phyloP scores from a whole-genome alignment of 148 eudicot species.

The Rhododendron kiyosumense region DNA sequence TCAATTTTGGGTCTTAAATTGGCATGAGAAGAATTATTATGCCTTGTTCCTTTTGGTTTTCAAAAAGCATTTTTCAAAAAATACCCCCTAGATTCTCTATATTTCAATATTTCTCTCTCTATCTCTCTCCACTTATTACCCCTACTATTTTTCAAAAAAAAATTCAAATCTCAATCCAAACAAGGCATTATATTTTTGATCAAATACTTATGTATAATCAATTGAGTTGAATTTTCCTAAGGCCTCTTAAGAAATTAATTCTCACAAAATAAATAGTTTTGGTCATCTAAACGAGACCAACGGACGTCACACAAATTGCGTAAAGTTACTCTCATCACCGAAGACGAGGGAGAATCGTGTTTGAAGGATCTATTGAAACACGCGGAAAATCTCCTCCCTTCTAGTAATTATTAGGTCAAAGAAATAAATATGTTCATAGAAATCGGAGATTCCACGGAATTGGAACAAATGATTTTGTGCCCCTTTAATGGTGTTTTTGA shows the following conservation, averaged over 20 bases:
- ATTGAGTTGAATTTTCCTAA: neutral
- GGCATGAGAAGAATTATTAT: too few species aligned
- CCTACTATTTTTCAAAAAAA: too few species aligned
- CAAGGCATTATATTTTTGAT: too few species aligned
- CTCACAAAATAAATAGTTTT: neutral
- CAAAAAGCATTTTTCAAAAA: too few species aligned
- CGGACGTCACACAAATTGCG: neutral
- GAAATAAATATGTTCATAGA: neutral
- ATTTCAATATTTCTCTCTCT: too few species aligned
- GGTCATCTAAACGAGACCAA: neutral
- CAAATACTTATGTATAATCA: neutral
- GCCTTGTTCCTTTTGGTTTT: too few species aligned
- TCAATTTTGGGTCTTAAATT: too few species aligned
- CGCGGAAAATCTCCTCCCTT: neutral
- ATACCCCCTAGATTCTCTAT: too few species aligned
- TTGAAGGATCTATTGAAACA: neutral
- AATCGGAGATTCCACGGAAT: neutral
- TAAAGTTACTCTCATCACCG: neutral
- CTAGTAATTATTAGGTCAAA: neutral
- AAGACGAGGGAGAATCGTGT: neutral
- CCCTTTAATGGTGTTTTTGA: neutral
- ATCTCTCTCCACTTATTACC: too few species aligned
- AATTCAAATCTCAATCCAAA: too few species aligned
- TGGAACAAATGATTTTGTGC: neutral
- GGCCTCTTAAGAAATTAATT: neutral